Percentiles rank a stretch among this genome's conserved stretches.
Conservation (phyloP, 495 filamentous ascomycete species). For the Durotheca rogersii region DNA sequence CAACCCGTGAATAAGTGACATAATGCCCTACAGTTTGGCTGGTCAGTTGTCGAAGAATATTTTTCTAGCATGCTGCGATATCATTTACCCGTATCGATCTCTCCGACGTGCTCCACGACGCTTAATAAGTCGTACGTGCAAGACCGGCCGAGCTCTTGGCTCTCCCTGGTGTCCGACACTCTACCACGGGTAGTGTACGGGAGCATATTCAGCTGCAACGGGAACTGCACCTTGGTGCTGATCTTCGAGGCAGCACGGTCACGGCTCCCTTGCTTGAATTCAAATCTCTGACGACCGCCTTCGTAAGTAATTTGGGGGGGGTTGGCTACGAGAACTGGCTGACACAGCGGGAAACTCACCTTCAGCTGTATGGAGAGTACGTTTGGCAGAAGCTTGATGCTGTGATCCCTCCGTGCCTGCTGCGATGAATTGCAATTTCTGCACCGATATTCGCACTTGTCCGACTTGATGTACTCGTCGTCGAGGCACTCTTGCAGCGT, state of each 20-base stretch:
- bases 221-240: constrained; percentile 77
- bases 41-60: constrained; percentile 30
- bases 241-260: constrained; percentile 73
- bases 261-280: constrained; percentile 61
- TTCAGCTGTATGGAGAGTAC: constrained; percentile 92
- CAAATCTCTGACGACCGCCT: constrained; percentile 64
- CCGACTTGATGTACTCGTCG: constrained; percentile 76
- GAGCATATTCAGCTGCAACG: constrained; percentile 81
- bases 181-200: constrained; percentile 73
- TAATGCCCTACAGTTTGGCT: constrained; percentile 64
- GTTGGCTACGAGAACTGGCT: no score
- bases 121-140: constrained; percentile 79
- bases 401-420: constrained; percentile 76
- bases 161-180: constrained; percentile 40
- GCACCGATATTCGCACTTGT: constrained; percentile 79
- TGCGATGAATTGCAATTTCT: constrained; percentile 68
- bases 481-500: constrained; percentile 74
- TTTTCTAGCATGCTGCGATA: not conserved
- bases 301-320: no score
- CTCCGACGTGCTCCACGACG: constrained; percentile 83
- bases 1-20: constrained; percentile 77
- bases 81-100: constrained; percentile 68
- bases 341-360: constrained; percentile 49
- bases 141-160: constrained; percentile 51
- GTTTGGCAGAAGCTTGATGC: constrained; percentile 75